Percentiles rank a stretch among this genome's conserved stretches.
These are phyloP conservation scores for Seminavis robusta DNA, from an alignment of 108 stramenopile genomes.

Conservation along the genomic window DNA sequence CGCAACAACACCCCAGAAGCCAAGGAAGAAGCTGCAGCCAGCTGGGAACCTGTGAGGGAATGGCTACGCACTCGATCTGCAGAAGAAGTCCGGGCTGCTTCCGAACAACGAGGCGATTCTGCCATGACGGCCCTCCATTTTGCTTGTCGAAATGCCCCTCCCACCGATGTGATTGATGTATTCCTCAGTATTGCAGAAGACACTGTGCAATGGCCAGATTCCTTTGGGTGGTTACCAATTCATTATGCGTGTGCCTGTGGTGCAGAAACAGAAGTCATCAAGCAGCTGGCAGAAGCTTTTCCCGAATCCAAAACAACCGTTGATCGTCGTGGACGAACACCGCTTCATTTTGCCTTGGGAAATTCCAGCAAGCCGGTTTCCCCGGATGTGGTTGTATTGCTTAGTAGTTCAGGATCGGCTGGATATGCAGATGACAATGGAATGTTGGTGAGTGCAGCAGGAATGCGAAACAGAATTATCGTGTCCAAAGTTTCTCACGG, in stretches of 20 bases:
- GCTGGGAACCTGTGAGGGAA: constrained; percentile 55
- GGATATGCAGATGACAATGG: constrained; percentile 70
- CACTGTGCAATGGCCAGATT: constrained; percentile 56
- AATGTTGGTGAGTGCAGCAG: constrained; percentile 58
- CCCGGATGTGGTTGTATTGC: constrained; percentile 36
- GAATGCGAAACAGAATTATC: neutral
- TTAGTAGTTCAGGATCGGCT: constrained; percentile 58
- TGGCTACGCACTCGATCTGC: constrained; percentile 51
- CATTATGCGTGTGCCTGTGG: constrained; percentile 80
- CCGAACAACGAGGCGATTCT: constrained; percentile 54
- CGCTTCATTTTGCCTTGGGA: constrained; percentile 73
- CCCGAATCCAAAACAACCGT: constrained; percentile 54
- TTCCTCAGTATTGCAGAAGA: constrained; percentile 53
- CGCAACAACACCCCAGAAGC: constrained; percentile 24
- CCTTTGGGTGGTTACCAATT: constrained; percentile 74
- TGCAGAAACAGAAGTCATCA: constrained; percentile 45
- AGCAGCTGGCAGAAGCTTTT: constrained; percentile 49
- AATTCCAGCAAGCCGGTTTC: constrained; percentile 40
- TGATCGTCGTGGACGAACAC: constrained; percentile 69
- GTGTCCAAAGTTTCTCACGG: neutral
- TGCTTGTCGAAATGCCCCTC: constrained; percentile 54
- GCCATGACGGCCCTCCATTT: constrained; percentile 67
- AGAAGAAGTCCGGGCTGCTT: constrained; percentile 47
- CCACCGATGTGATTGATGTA: constrained; percentile 49
- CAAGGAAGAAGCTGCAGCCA: constrained; percentile 18